Base-by-base conservation (phyloP, 148 eudicot species). In the Cornus florida region DNA sequence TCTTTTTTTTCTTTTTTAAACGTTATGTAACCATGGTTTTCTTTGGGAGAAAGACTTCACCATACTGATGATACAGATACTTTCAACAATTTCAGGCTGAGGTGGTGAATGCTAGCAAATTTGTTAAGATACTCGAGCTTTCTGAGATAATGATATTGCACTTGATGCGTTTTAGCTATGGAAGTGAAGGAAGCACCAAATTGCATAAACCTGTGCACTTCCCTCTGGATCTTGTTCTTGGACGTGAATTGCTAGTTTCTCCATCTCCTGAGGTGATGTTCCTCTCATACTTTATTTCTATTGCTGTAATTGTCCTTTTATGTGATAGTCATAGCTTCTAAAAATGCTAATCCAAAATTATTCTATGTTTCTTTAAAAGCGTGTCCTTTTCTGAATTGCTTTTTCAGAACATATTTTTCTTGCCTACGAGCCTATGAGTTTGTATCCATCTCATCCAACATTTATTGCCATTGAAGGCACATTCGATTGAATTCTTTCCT, bases 101-200 rank as follows among this genome's bases (percentile, higher is more conserved):
- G 38, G 38, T 90, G 35, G 98, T 92, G 64, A 86, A 88, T 79
- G 98, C 98, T 75, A 92, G 89, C 81, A 94, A 94, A 83, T 90
- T 94, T 70, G 78, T 91, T 24, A 89, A 85, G 86, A 88, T 94
- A 69, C 88, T 87, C 76, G 81, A 89, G 32, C 91, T 94, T 71
- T 90, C 97, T 39, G 89, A 91, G 91, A 85, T 94, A 41, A 82
- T 92, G 94, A 89, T 92, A 66, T 71, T 94, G 84, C 98, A 94
- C 76, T 81, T 94, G 79, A 94, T 89, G 94, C 98, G 98, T 32
- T 94, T 94, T 82, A 82, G 91, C 82, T 94, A 92, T 85, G 93
- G 92, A 76, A 88, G 86, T 78, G 83, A 87, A 77, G 98, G 98
- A 86, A 91, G 98, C 82, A 88, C 98, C 67, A 94, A 92, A 75